Percentiles rank a stretch among this genome's conserved stretches.
phyloP scores from a whole-genome alignment of 768 basidiomycete genomes.

The Leccinum subtestaceum region DNA sequence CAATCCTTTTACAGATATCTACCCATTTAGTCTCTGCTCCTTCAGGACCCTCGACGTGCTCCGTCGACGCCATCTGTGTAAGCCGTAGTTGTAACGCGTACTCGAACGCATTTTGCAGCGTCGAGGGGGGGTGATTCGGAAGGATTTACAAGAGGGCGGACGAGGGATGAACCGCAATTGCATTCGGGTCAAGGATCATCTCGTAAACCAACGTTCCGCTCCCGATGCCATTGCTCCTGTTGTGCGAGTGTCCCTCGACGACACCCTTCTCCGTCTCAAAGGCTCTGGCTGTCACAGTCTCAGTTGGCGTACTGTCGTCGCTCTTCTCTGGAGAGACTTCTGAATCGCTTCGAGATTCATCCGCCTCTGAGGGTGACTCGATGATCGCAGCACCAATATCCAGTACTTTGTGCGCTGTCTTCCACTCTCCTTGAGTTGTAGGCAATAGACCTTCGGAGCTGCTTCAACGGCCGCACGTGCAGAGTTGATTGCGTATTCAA shows the following conservation, averaged over 20 bases:
- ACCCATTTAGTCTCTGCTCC: conserved; percentile 78
- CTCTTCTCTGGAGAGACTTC: too few species aligned
- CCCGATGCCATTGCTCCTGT: background rate
- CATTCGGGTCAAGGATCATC: conserved; percentile 30
- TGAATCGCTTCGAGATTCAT: too few species aligned
- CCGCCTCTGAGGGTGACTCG: too few species aligned
- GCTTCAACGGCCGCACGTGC: conserved; percentile 74
- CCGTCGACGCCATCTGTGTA: conserved; percentile 77
- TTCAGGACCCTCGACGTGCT: conserved; percentile 83
- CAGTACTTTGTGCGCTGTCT: too few species aligned
- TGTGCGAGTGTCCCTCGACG: background rate
- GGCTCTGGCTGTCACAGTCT: conserved; percentile 2
- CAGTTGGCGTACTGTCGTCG: background rate
- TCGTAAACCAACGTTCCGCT: conserved; percentile 13
- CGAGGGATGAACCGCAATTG: conserved; percentile 38
- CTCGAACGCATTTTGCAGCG: conserved; percentile 64
- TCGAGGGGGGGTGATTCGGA: conserved; percentile 48
- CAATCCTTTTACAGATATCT: conserved; percentile 84
- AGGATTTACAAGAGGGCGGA: conserved; percentile 42
- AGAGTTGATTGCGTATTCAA: conserved; percentile 63
- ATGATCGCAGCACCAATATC: too few species aligned
- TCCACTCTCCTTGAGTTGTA: conserved; percentile 76
- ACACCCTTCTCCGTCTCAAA: conserved; percentile 14
- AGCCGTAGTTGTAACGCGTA: conserved; percentile 81
- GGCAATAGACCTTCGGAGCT: conserved; percentile 69